phyloP scores from a whole-genome alignment of 306 rosid genomes.

The Rubus idaeus region DNA sequence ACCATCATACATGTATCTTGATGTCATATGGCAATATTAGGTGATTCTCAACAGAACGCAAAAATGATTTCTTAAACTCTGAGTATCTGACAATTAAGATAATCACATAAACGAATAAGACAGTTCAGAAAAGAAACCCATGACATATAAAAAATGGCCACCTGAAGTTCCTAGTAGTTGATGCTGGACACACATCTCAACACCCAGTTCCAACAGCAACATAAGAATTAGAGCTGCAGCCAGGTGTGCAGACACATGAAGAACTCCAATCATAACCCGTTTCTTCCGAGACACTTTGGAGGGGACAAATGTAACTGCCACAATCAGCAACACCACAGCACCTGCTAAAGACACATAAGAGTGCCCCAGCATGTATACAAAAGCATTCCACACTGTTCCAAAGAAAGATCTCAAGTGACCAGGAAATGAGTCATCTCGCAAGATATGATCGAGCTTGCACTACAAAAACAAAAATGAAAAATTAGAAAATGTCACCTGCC shows the following conservation, averaged over 20 bases:
- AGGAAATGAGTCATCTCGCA: constrained; percentile 79
- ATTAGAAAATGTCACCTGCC: constrained; percentile 26
- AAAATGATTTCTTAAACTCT: not conserved
- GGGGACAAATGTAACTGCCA: constrained; percentile 80
- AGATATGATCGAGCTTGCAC: constrained; percentile 90
- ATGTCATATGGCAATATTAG: not conserved
- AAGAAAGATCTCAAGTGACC: constrained; percentile 76
- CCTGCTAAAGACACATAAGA: constrained; percentile 79
- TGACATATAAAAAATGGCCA: constrained; percentile 26
- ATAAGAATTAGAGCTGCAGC: constrained; percentile 83
- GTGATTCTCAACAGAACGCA: not conserved
- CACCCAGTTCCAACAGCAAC: constrained; percentile 90
- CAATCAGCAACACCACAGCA: constrained; percentile 61
- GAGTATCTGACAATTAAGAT: not conserved
- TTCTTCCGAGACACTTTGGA: constrained; percentile 82
- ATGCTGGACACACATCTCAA: constrained; percentile 83
- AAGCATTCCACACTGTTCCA: constrained; percentile 81
- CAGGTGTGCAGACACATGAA: constrained; percentile 92
- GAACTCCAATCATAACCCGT: constrained; percentile 68
- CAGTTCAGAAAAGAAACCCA: constrained; percentile 4
- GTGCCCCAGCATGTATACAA: constrained; percentile 61
- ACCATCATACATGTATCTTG: not conserved
- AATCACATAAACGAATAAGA: not conserved
- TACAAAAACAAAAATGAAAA: constrained; percentile 39
- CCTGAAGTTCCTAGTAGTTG: constrained; percentile 92